Conservation (phyloP, 768 basidiomycete species). For the Coprinellus aureogranulatus region DNA sequence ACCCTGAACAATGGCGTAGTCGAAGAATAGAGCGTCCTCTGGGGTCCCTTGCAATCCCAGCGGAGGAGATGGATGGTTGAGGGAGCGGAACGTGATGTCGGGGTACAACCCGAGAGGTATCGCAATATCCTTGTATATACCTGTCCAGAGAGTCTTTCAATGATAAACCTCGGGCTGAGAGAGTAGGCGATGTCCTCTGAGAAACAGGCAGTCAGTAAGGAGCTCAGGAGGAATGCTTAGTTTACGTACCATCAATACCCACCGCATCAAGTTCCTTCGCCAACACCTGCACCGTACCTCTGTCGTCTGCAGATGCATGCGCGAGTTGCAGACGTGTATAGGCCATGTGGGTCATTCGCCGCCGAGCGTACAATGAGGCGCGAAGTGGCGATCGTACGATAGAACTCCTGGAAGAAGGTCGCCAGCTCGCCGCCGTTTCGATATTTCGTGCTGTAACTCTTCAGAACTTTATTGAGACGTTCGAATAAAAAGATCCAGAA, state of each 20-base stretch:
- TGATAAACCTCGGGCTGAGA: no score
- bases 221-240: no score
- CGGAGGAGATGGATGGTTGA: neutral
- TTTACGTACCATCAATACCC: constrained; percentile 15
- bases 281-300: constrained; percentile 14
- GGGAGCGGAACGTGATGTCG: no score
- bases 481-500: constrained; percentile 40
- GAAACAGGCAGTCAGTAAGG: no score
- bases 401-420: constrained; percentile 25
- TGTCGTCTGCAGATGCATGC: constrained; percentile 19
- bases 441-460: constrained; percentile 32
- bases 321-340: constrained; percentile 1
- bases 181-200: no score
- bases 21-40: neutral
- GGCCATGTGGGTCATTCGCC: neutral
- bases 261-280: constrained; percentile 19
- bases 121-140: no score
- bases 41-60: neutral
- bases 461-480: constrained; percentile 33
- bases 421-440: constrained; percentile 28
- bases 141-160: no score
- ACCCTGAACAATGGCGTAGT: neutral
- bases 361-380: neutral
- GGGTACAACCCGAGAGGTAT: no score
- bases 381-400: constrained; percentile 14